A percentile compares a stretch with the other conserved stretches of the same genome.
Conservation (phyloP, 2,329 filamentous ascomycete species). For the Colletotrichum sp. region DNA sequence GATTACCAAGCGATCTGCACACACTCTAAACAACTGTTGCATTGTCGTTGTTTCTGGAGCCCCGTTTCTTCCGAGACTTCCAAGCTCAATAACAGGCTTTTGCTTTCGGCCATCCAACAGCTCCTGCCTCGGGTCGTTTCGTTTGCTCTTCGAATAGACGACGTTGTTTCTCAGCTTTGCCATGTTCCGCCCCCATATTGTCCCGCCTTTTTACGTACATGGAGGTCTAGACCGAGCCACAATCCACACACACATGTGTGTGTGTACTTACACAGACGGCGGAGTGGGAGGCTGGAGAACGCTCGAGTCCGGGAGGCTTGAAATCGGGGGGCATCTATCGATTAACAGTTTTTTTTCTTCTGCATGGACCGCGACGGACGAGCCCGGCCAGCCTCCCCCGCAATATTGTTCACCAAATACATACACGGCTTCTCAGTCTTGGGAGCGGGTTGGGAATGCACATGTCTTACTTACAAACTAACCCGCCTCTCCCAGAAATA, state of each 20-base stretch:
- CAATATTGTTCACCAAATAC: not conserved
- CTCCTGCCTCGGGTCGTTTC: not conserved
- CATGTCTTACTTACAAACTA: not conserved
- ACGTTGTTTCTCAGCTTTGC: not conserved
- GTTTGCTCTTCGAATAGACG: not conserved
- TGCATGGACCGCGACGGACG: not conserved
- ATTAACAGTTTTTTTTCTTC: not conserved
- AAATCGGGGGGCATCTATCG: not conserved
- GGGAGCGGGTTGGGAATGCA: not conserved
- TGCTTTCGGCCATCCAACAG: not conserved
- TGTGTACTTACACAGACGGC: not conserved
- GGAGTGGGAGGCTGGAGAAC: not conserved
- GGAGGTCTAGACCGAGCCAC: not conserved
- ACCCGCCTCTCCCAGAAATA: not conserved
- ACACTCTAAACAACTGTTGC: not conserved
- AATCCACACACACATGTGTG: not conserved
- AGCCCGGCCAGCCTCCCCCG: not conserved
- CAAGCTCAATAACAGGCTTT: not conserved
- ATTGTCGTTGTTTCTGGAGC: conserved; percentile 1
- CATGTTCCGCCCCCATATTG: not conserved
- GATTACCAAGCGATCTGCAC: not conserved
- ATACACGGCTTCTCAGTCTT: not conserved
- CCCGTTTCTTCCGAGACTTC: conserved; percentile 11
- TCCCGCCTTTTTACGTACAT: not conserved
- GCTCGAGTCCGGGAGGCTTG: not conserved